Percentiles rank a stretch among this genome's conserved stretches.
These are phyloP conservation scores for Gossypium bickii DNA, from an alignment of 345 rosid genomes.

Conservation along the genomic window DNA sequence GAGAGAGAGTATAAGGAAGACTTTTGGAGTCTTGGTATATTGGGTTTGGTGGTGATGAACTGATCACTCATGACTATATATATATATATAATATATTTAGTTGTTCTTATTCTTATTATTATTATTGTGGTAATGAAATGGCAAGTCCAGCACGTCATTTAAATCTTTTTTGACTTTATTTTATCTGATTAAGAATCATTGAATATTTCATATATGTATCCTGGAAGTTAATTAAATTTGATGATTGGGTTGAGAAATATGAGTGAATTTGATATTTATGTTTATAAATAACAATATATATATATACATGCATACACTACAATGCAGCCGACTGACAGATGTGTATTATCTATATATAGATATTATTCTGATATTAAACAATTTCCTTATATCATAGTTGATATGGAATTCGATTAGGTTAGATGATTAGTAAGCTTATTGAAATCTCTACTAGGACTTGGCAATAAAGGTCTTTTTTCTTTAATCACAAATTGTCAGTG, in stretches of 20 bases:
- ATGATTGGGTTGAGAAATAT: not conserved
- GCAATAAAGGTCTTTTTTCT: no score
- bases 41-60: conserved; percentile 21
- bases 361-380: no score
- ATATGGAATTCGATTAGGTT: no score
- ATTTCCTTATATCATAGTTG: no score
- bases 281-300: not conserved
- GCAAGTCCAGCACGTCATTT: conserved; percentile 2
- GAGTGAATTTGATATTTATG: not conserved
- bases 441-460: no score
- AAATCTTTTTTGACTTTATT: not conserved
- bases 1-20: not conserved
- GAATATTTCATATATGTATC: not conserved
- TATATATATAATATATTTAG: not conserved
- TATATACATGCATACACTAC: not conserved
- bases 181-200: not conserved
- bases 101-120: not conserved
- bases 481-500: no score
- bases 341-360: not conserved
- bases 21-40: conserved; percentile 18
- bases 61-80: not conserved
- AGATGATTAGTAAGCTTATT: no score
- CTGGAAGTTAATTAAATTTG: not conserved
- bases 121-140: not conserved
- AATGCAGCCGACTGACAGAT: not conserved